Percentiles rank a stretch among this genome's conserved stretches.
These are phyloP conservation scores for Pleoardoris graminearum DNA, from an alignment of 2,329 filamentous ascomycete genomes.

Conservation along the genomic window DNA sequence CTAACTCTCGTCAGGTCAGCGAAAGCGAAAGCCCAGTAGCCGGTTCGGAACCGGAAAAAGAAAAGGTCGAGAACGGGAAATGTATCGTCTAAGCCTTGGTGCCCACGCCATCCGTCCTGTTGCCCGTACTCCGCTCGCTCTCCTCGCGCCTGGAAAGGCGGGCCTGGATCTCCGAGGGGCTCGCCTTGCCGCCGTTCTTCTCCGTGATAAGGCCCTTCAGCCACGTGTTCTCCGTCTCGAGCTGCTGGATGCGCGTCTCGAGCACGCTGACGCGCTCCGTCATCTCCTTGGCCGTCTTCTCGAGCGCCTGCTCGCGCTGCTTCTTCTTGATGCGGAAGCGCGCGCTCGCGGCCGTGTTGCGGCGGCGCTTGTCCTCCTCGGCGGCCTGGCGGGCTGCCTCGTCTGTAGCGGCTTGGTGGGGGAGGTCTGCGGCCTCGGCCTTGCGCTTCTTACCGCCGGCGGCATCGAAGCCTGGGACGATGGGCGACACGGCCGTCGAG, in stretches of 20 bases:
- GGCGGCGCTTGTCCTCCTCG: slow-evolving; percentile 58
- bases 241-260: slow-evolving; percentile 52
- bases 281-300: slow-evolving; percentile 57
- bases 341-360: slow-evolving; percentile 57
- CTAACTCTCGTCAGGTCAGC: background rate
- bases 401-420: slow-evolving; percentile 45
- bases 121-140: slow-evolving; percentile 40
- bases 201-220: slow-evolving; percentile 57
- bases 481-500: slow-evolving; percentile 34
- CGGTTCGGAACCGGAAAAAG: background rate
- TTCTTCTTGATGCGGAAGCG: slow-evolving; percentile 61
- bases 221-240: slow-evolving; percentile 59
- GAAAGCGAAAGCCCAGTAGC: slow-evolving; percentile 2
- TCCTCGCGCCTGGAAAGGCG: slow-evolving; percentile 42
- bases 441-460: slow-evolving; percentile 52
- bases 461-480: slow-evolving; percentile 32
- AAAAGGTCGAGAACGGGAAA: slow-evolving; percentile 8
- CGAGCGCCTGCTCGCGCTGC: slow-evolving; percentile 57
- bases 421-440: slow-evolving; percentile 38
- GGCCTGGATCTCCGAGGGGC: slow-evolving; percentile 36
- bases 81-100: slow-evolving; percentile 39
- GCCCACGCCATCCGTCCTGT: slow-evolving; percentile 44
- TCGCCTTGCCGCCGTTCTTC: slow-evolving; percentile 48
- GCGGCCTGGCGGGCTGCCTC: slow-evolving; percentile 53
- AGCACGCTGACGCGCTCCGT: slow-evolving; percentile 51